Base-by-base conservation (phyloP, 2,329 filamentous ascomycete genomes). In the Ophiostoma tasmaniense region DNA sequence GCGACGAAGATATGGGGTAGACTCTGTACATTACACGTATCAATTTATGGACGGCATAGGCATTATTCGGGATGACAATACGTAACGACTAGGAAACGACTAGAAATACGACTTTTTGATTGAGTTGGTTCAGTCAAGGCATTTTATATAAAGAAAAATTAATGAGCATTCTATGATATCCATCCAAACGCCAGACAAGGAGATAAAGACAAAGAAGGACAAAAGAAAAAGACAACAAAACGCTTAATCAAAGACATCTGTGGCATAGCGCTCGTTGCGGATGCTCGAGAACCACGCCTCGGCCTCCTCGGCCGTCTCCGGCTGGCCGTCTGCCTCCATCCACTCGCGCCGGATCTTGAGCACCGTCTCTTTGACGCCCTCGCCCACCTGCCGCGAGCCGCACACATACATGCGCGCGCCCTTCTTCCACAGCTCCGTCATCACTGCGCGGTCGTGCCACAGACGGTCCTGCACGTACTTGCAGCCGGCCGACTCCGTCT, bases 371-470 rank as follows among this genome's bases (percentile, higher is more conserved):
- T 79, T 76, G 4, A 84, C 79, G 0, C 75, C 78, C 59, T 80
- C 78, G 1, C 78, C 81, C 2, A 84, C 76, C 8, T 74, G 75
- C 14, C 80, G 77, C 52, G 82, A 83, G 0, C 88, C 88, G 73
- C 88, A 90, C 0, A 90, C 84, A 74, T 84, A 90, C 4, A 89
- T 76, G 74, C 84, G 83, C 0, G 85, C 78, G 0, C 77, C 78
- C 10, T 65, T 14, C 11, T 75, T 70, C 79, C 79, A 81, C 52
- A 80, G 71, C n/a, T 62, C 70, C 64, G 71, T 68, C 5, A 80
- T 70, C 4, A 77, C 75, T 6, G 72, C 73, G 6, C 75, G 69
- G 64, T 81, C 75, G 2, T 86, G 71, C 84, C 80, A 74, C 83
- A 79, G 71, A 81, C 82, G 33, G 80, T 82, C 74, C 83, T 84